Conservation (phyloP, 371 early-diverging fungal genomes). For the Mucor sp. region DNA sequence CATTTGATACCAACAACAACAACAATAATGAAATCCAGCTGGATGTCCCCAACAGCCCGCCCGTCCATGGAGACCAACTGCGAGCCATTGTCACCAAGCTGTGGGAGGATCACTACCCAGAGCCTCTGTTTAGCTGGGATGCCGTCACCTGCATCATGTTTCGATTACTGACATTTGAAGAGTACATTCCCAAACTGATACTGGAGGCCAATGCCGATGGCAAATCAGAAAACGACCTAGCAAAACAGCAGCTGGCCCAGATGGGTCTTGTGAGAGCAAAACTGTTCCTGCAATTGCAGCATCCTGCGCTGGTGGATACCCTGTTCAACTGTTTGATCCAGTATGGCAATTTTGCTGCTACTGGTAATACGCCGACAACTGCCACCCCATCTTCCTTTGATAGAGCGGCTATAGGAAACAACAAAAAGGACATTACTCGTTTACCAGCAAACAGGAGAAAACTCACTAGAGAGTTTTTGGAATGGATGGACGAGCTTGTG, state of each 20-base stretch:
- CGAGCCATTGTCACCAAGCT: conserved; percentile 23
- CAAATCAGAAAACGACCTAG: conserved; percentile 22
- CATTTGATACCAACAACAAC: conserved; percentile 6
- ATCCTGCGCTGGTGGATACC: conserved; percentile 30
- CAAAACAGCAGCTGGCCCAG: conserved; percentile 23
- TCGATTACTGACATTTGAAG: conserved; percentile 42
- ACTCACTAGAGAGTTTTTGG: conserved; percentile 33
- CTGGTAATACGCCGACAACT: not conserved
- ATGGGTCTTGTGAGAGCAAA: conserved; percentile 28
- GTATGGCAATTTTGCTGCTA: conserved; percentile 20
- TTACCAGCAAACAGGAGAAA: conserved; percentile 42
- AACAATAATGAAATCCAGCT: conserved; percentile 23
- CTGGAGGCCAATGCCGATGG: conserved; percentile 39
- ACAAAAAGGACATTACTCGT: conserved; percentile 28
- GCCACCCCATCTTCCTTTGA: not conserved
- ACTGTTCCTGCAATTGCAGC: conserved; percentile 27
- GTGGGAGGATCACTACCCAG: conserved; percentile 36
- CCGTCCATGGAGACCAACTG: conserved; percentile 33
- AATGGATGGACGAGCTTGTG: conserved; percentile 54
- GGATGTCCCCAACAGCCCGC: conserved; percentile 25
- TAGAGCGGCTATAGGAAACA: not conserved
- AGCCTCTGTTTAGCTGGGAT: conserved; percentile 40
- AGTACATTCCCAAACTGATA: conserved; percentile 36
- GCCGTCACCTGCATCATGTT: conserved; percentile 33
- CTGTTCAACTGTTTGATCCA: conserved; percentile 26